Conservation (phyloP, 2,329 filamentous ascomycete genomes). For the Venturia effusa region DNA sequence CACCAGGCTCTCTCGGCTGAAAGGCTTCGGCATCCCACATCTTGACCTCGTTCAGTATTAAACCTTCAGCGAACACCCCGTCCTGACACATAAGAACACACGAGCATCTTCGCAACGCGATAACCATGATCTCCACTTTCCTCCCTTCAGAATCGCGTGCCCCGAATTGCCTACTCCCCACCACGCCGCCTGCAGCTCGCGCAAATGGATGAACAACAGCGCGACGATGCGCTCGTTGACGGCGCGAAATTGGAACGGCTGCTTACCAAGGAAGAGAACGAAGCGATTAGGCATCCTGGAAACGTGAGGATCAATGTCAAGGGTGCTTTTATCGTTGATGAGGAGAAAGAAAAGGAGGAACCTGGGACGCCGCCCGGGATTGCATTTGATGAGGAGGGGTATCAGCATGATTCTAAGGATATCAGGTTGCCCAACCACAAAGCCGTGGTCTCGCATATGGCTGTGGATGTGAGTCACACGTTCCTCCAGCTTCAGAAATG, state of each 20-base stretch:
- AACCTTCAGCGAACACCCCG: constrained; percentile 9
- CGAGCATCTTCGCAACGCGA: not conserved
- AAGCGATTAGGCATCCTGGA: constrained; percentile 43
- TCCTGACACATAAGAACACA: not conserved
- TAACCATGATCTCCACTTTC: not conserved
- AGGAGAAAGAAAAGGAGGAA: constrained; percentile 33
- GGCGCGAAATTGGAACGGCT: constrained; percentile 6
- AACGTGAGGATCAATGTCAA: constrained; percentile 91
- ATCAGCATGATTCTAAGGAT: constrained; percentile 71
- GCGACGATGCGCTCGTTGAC: not conserved
- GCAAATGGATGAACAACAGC: constrained; percentile 2
- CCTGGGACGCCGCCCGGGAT: constrained; percentile 27
- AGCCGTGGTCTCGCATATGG: constrained; percentile 89
- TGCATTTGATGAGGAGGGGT: constrained; percentile 38
- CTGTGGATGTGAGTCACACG: constrained; percentile 71
- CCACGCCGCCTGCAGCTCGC: not conserved
- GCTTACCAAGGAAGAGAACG: constrained; percentile 8
- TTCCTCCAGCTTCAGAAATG: not conserved
- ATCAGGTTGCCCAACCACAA: constrained; percentile 96
- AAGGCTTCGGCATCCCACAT: not conserved
- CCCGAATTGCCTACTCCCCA: not conserved
- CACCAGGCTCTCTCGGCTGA: not conserved
- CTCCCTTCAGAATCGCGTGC: not conserved
- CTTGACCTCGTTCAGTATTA: constrained; percentile 6
- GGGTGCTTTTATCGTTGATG: constrained; percentile 91